These are phyloP conservation scores for Leptographium procerum DNA, from an alignment of 2,329 filamentous ascomycete species.

Conservation along the genomic window DNA sequence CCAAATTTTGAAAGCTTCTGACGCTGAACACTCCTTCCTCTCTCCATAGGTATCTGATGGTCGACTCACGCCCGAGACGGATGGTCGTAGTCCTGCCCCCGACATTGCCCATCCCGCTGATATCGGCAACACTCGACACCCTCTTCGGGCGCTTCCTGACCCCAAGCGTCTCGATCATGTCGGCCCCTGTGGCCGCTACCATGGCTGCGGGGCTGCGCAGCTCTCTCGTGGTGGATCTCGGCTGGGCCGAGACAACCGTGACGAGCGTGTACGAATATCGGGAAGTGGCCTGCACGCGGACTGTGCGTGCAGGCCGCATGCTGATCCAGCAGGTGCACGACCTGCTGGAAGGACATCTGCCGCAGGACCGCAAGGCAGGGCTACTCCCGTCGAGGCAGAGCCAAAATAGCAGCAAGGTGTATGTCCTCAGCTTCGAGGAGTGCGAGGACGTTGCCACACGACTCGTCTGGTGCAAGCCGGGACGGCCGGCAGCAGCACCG, in stretches of 20 bases:
- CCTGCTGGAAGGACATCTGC: conserved; percentile 36
- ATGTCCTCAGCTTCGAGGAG: conserved; percentile 56
- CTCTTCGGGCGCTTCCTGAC: conserved; percentile 73
- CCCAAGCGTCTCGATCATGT: conserved; percentile 70
- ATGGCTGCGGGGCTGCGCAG: conserved; percentile 75
- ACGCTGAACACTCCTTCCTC: conserved; percentile 17
- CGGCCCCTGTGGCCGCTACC: conserved; percentile 60
- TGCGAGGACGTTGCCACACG: conserved; percentile 70
- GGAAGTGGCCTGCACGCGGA: conserved; percentile 61
- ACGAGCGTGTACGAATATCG: conserved; percentile 86
- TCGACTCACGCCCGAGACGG: conserved; percentile 66
- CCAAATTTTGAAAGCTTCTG: too few relatives aligned
- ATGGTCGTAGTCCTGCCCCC: conserved; percentile 58
- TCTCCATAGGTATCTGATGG: conserved; percentile 44
- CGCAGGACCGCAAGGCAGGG: conserved; percentile 4
- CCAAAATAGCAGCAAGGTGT: conserved; percentile 15
- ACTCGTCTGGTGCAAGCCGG: conserved; percentile 60
- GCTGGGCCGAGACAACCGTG: conserved; percentile 81
- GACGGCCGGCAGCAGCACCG: conserved; percentile 2
- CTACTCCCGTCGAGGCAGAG: conserved; percentile 17
- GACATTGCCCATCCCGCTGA: conserved; percentile 12
- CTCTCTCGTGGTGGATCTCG: conserved; percentile 79
- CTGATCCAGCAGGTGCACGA: conserved; percentile 60
- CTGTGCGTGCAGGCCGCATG: conserved; percentile 60
- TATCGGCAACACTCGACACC: conserved; percentile 56